Percentiles rank a stretch among this genome's conserved stretches.
Evolutionary conservation across 108 stramenopile genomes (phyloP).

Genomic region (Skeletonema menzelii): DNA sequence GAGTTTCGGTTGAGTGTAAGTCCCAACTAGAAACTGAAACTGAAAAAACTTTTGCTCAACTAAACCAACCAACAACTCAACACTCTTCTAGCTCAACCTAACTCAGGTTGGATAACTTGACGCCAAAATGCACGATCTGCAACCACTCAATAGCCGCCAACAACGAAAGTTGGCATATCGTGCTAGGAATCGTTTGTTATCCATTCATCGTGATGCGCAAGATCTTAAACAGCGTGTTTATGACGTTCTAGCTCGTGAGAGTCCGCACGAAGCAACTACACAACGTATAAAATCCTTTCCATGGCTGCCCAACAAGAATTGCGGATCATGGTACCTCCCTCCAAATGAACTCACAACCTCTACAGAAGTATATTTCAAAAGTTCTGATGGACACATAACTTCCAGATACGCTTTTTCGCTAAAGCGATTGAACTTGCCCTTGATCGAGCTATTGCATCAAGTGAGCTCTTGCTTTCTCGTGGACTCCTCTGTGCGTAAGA

Average conservation of each 20-base stretch:
- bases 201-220: constrained; percentile 40
- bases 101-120: no score
- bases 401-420: constrained; percentile 57
- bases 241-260: background rate
- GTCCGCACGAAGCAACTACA: background rate
- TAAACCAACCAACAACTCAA: no score
- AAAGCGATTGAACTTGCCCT: constrained; percentile 63
- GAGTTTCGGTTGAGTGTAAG: no score
- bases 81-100: no score
- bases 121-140: background rate
- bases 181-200: constrained; percentile 45
- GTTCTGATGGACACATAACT: constrained; percentile 70
- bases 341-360: background rate
- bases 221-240: constrained; percentile 2
- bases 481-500: constrained; percentile 68
- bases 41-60: no score
- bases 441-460: constrained; percentile 43
- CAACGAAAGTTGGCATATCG: constrained; percentile 33
- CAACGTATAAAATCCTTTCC: constrained; percentile 28
- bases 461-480: constrained; percentile 51
- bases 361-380: constrained; percentile 65
- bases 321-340: constrained; percentile 73
- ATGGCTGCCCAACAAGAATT: constrained; percentile 58
- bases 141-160: constrained; percentile 11
- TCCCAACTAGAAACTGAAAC: no score